Evolutionary conservation across 441 rosid genomes (phyloP), one percentile per base, ranked within the genome.

Genomic region (Erysimum cheiri): DNA sequence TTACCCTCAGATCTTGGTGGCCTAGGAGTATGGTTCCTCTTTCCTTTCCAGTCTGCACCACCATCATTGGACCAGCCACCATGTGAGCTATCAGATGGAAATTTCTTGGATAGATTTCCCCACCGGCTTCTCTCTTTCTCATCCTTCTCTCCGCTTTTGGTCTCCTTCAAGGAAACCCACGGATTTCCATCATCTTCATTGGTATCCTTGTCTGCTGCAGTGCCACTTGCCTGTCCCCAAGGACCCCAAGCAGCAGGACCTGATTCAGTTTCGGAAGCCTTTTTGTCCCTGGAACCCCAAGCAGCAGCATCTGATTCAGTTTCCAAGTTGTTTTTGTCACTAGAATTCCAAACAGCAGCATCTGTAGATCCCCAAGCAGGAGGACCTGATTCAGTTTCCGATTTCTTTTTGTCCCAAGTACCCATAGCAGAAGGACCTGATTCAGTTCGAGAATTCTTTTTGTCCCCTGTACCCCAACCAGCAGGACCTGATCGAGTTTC

Each of bases 41-140:
- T 85, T 58, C 70, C 68, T 78, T 78, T 86, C 89, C 92, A 86
- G 5, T 86, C 93, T 32, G 74, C 81, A 65, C n/a, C n/a, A n/a
- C n/a, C n/a, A n/a, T n/a, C n/a, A n/a, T n/a, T n/a, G n/a, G n/a
- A n/a, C n/a, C n/a, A n/a, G n/a, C 74, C 64, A 60, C 81, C 64
- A 70, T 70, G 65, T 50, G 84, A 69, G 53, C 87, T 81, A 39
- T 75, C 78, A 22, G 77, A 69, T 57, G 71, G 76, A 33, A 67
- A 83, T 76, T 67, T 83, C 83, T 78, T 87, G 69, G 67, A 64
- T 43, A 76, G 60, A 43, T 77, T 76, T 55, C 86, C 83, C 88
- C 88, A 76, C 33, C 58, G 77, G 55, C 47, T 71, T 47, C 72
- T 79, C 68, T 81, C 84, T 53, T 54, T 76, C 32, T 77, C 83